Conservation (phyloP, 1,139 yeast species). For the Entelexis paramagnoliae region DNA sequence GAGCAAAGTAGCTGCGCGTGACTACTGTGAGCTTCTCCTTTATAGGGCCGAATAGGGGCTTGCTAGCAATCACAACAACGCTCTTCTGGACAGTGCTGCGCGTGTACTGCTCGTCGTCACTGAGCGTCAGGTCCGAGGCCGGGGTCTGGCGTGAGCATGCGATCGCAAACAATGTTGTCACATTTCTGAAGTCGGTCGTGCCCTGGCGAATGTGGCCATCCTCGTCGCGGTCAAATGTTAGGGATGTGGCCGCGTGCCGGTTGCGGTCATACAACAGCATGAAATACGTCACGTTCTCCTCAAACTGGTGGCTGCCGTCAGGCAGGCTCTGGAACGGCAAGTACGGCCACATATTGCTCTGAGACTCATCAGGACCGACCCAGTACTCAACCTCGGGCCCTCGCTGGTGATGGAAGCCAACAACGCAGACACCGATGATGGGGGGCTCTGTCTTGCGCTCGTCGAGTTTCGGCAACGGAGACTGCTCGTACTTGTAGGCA, state of each 20-base stretch:
- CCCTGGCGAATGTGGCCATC: conserved; percentile 29
- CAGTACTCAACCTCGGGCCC: conserved; percentile 96
- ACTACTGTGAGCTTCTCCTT: conserved; percentile 84
- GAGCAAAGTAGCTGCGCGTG: conserved; percentile 76
- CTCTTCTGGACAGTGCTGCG: conserved; percentile 88
- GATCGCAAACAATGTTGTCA: conserved; percentile 79
- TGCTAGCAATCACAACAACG: conserved; percentile 72
- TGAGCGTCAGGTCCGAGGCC: conserved; percentile 48
- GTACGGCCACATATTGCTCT: conserved; percentile 61
- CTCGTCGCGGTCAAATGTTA: conserved; percentile 33
- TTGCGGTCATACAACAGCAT: conserved; percentile 67
- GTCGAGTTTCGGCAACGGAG: conserved; percentile 10
- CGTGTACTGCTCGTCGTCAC: conserved; percentile 52
- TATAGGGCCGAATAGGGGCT: conserved; percentile 76
- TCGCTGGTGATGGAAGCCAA: conserved; percentile 84
- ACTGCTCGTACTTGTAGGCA: conserved; percentile 17
- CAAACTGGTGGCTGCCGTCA: conserved; percentile 86
- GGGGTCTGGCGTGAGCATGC: conserved; percentile 82
- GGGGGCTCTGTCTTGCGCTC: conserved; percentile 16
- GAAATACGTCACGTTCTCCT: conserved; percentile 87
- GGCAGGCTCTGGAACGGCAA: conserved; percentile 92
- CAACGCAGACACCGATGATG: conserved; percentile 69
- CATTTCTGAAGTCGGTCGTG: conserved; percentile 35
- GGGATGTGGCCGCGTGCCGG: conserved; percentile 39
- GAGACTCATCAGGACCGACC: conserved; percentile 54